phyloP scores from a whole-genome alignment of 108 stramenopile species.

The Fragilaria radians region DNA sequence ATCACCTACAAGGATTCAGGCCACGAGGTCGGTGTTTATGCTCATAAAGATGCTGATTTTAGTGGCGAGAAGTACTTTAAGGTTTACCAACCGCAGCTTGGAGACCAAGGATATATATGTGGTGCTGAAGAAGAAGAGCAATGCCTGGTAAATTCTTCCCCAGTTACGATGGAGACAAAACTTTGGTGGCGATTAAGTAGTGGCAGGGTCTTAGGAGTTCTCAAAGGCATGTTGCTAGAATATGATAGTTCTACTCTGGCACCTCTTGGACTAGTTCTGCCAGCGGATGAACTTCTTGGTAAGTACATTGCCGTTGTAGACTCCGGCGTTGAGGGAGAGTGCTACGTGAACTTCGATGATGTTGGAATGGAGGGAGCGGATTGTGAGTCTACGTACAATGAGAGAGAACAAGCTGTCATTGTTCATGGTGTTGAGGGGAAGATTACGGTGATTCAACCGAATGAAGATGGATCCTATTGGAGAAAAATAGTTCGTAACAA shows the following conservation, averaged over 20 bases:
- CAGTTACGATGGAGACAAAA: slow-evolving; percentile 36
- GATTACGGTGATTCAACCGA: slow-evolving; percentile 82
- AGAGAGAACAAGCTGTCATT: slow-evolving; percentile 56
- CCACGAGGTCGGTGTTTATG: slow-evolving; percentile 56
- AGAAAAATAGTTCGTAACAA: slow-evolving; percentile 91
- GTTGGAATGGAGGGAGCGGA: slow-evolving; percentile 61
- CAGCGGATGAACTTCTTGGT: slow-evolving; percentile 68
- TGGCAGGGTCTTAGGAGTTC: slow-evolving; percentile 87
- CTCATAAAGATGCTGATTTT: slow-evolving; percentile 71
- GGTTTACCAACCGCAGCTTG: slow-evolving; percentile 46
- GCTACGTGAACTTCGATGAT: slow-evolving; percentile 33
- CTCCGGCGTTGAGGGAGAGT: slow-evolving; percentile 42
- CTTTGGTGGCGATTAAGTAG: slow-evolving; percentile 93
- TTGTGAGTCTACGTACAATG: slow-evolving; percentile 38
- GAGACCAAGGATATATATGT: slow-evolving; percentile 28
- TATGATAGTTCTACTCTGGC: slow-evolving; percentile 86
- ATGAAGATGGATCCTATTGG: slow-evolving; percentile 95
- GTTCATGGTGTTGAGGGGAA: slow-evolving; percentile 21
- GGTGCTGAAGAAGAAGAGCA: slow-evolving; percentile 10
- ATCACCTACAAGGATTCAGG: slow-evolving; percentile 43
- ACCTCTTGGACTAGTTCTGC: slow-evolving; percentile 89
- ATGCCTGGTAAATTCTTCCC: slow-evolving; percentile 9
- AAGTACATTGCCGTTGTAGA: slow-evolving; percentile 65
- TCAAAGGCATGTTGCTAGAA: slow-evolving; percentile 86
- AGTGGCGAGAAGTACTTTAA: slow-evolving; percentile 74